phyloP scores from a whole-genome alignment of 2,329 filamentous ascomycete genomes.

The Botrytis sinoallii region DNA sequence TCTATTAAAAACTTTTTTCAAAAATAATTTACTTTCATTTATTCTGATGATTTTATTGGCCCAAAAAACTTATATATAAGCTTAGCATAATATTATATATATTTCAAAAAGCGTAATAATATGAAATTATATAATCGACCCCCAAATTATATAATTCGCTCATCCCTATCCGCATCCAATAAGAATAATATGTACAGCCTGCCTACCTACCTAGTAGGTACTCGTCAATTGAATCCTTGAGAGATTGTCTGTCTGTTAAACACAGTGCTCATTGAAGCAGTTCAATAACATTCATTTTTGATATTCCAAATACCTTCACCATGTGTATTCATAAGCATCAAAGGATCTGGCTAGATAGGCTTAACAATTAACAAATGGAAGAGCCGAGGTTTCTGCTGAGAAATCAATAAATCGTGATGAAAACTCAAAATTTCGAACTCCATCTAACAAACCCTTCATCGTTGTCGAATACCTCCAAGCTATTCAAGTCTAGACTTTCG shows the following conservation, averaged over 20 bases:
- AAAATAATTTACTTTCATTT: too few species aligned
- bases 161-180: too few species aligned
- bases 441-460: not conserved
- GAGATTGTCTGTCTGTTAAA: not conserved
- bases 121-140: too few species aligned
- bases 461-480: not conserved
- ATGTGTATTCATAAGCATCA: not conserved
- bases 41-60: too few species aligned
- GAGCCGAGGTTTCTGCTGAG: conserved; percentile 10
- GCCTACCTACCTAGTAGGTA: too few species aligned
- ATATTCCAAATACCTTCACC: not conserved
- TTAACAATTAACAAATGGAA: not conserved
- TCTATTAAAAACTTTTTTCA: too few species aligned
- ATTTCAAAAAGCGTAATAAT: too few species aligned
- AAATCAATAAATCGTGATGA: conserved; percentile 3
- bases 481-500: not conserved
- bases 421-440: not conserved
- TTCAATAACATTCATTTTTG: not conserved
- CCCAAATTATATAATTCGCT: too few species aligned
- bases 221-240: not conserved
- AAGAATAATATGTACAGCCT: not conserved
- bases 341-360: not conserved
- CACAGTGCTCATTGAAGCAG: not conserved
- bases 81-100: too few species aligned
- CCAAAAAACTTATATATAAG: too few species aligned